Percentiles rank a stretch among this genome's conserved stretches.
These are phyloP conservation scores for Boletus pseudo-olivaceus DNA, from an alignment of 768 basidiomycete genomes.

Conservation along the genomic window DNA sequence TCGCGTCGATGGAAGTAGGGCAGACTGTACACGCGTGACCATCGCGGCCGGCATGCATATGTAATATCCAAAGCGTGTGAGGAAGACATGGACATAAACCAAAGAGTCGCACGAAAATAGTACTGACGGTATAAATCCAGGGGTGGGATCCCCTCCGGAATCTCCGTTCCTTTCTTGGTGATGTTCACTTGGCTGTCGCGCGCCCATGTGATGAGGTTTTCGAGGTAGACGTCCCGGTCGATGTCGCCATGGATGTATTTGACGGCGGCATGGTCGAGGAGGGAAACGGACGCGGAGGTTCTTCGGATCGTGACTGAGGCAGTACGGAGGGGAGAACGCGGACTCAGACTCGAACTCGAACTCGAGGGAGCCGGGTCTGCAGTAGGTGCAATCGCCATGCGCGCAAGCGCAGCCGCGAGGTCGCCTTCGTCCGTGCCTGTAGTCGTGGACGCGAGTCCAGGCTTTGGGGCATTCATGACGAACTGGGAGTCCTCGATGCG, in stretches of 20 bases:
- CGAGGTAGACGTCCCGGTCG: constrained; percentile 62
- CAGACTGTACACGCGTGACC: constrained; percentile 54
- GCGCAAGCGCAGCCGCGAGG: constrained; percentile 44
- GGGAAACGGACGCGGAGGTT: constrained; percentile 36
- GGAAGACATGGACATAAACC: neutral
- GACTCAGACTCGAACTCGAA: constrained; percentile 33
- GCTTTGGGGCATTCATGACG: neutral
- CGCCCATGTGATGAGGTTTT: constrained; percentile 61
- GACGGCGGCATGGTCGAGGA: constrained; percentile 60
- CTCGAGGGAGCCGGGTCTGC: neutral
- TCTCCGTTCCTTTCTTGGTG: constrained; percentile 62
- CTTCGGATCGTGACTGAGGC: constrained; percentile 45
- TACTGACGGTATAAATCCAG: constrained; percentile 79
- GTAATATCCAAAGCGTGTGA: neutral
- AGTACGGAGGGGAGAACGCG: constrained; percentile 27
- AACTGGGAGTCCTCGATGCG: constrained; percentile 49
- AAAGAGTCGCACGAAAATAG: neutral
- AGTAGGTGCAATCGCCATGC: constrained; percentile 36
- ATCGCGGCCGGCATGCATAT: neutral
- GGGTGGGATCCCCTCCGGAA: constrained; percentile 67
- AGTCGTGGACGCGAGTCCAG: neutral
- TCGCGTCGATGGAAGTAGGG: constrained; percentile 67
- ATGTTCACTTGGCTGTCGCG: constrained; percentile 61
- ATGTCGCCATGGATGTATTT: constrained; percentile 70
- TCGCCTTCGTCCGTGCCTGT: constrained; percentile 41